Evolutionary conservation across 177 flowering plant species (phyloP).

Genomic region (Vitis hybrid): DNA sequence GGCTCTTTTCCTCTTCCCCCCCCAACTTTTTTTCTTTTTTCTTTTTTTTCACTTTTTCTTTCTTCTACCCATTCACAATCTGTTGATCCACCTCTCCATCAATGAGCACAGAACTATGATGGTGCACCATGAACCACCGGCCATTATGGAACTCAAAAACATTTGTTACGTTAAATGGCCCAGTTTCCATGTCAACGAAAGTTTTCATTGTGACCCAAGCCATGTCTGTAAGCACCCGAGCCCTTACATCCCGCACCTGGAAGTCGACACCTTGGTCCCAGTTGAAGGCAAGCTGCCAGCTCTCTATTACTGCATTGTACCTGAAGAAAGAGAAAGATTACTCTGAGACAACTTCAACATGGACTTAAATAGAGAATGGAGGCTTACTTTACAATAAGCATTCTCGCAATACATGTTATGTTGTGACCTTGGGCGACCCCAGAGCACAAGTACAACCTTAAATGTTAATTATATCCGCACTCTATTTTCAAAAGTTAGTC

Average conservation of each 20-base stretch:
- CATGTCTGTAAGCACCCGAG: constrained; percentile 69
- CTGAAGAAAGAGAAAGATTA: constrained; percentile 30
- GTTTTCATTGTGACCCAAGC: constrained; percentile 98
- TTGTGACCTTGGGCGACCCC: no score
- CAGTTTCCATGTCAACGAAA: constrained; percentile 49
- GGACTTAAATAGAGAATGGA: not conserved
- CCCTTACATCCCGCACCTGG: constrained; percentile 76
- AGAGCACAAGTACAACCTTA: no score
- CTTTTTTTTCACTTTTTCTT: not conserved
- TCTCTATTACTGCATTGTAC: constrained; percentile 68
- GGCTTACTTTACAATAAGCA: no score
- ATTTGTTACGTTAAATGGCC: constrained; percentile 69
- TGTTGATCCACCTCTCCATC: constrained; percentile 53
- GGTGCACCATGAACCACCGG: constrained; percentile 91
- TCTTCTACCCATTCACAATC: constrained; percentile 29
- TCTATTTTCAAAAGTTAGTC: no score
- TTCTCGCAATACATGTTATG: no score
- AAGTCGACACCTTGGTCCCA: constrained; percentile 68
- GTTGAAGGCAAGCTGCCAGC: constrained; percentile 68
- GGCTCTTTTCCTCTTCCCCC: constrained; percentile 5
- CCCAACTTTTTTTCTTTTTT: no score
- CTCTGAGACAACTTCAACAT: no score
- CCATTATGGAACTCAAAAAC: constrained; percentile 81
- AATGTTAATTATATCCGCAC: no score
- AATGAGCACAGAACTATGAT: constrained; percentile 66